Evolutionary conservation across 768 basidiomycete species (phyloP).

Genomic region (Xanthoconium stramineum): DNA sequence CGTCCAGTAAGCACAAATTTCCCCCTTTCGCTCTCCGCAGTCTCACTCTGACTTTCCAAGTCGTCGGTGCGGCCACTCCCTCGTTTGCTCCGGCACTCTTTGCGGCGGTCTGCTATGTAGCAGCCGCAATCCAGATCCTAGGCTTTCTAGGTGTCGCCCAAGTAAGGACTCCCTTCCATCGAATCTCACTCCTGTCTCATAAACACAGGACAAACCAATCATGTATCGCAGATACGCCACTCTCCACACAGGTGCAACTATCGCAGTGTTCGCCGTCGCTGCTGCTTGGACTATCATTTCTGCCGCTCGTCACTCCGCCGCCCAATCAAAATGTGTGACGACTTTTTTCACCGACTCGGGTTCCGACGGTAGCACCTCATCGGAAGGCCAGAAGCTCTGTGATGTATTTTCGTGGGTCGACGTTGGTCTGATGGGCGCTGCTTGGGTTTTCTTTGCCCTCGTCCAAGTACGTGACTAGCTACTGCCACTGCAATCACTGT

Average conservation of each 20-base stretch:
- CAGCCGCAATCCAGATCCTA: slow-evolving; percentile 71
- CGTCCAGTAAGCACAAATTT: slow-evolving; percentile 56
- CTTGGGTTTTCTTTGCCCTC: slow-evolving; percentile 80
- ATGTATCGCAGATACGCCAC: slow-evolving; percentile 68
- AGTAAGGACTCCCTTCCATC: slow-evolving; percentile 37
- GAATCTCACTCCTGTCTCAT: slow-evolving; percentile 1
- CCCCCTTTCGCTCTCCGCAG: not conserved
- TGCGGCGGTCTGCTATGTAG: slow-evolving; percentile 71
- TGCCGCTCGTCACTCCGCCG: slow-evolving; percentile 69
- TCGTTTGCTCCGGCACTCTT: slow-evolving; percentile 72
- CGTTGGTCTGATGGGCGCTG: slow-evolving; percentile 84
- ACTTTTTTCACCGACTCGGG: slow-evolving; percentile 48
- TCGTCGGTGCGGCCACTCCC: slow-evolving; percentile 85
- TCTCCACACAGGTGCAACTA: slow-evolving; percentile 52
- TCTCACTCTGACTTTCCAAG: slow-evolving; percentile 36
- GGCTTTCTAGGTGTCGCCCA: slow-evolving; percentile 83
- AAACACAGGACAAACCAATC: slow-evolving; percentile 58
- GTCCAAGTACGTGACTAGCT: slow-evolving; percentile 55
- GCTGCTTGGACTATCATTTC: slow-evolving; percentile 83
- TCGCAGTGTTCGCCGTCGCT: slow-evolving; percentile 69
- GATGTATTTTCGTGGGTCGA: slow-evolving; percentile 91
- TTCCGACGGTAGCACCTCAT: slow-evolving; percentile 30
- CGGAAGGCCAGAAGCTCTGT: slow-evolving; percentile 73
- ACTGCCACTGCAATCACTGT: not conserved
- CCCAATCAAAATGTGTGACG: slow-evolving; percentile 61